Base-by-base conservation (phyloP, 306 rosid species). In the Corylus avellana region DNA sequence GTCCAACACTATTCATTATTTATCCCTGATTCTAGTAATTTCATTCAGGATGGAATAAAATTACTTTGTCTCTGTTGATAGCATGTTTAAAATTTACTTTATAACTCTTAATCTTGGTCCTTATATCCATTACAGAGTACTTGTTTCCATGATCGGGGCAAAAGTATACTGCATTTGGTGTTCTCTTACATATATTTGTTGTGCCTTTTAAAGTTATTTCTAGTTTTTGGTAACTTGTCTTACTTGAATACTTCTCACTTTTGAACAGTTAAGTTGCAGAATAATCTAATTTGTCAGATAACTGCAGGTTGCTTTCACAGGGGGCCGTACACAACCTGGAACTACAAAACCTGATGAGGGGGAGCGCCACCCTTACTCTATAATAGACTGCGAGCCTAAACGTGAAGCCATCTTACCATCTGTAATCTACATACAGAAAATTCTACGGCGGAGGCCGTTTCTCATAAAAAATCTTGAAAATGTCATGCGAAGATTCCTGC, bases 271-370 rank as follows among this genome's bases (percentile, higher is more conserved):
- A 35, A n/a, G 35, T 70, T 2, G 12, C 22, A 46, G 49, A 75
- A 32, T 17, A 32, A 47, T 29, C 20, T 76, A 35, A 70, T 70
- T 25, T 69, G 10, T 42, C 35, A 22, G 35, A 12, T 42, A n/a
- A 48, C 44, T 79, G 67, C 81, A 96, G 99, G 99, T 96, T 85
- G 88, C 85, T 89, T 91, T 96, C 93, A 96, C 94, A 50, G 99
- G 99, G 81, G 97, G 99, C 16, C 99, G 99, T 71, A 96, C 99
- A 49, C 99, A 96, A 75, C 98, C 99, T 81, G 99, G 99, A 91
- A 96, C 99, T 77, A 96, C 97, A 79, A 96, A 96, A 86, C 97
- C 99, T 80, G 99, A 93, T 90, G 99, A 96, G 90, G 99, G 99
- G 90, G 97, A 93, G 84, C 99, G 98, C 73, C 99, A 96, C 81